These are phyloP conservation scores for Chlorophyllum brunneum DNA, from an alignment of 768 basidiomycete genomes.

Conservation along the genomic window DNA sequence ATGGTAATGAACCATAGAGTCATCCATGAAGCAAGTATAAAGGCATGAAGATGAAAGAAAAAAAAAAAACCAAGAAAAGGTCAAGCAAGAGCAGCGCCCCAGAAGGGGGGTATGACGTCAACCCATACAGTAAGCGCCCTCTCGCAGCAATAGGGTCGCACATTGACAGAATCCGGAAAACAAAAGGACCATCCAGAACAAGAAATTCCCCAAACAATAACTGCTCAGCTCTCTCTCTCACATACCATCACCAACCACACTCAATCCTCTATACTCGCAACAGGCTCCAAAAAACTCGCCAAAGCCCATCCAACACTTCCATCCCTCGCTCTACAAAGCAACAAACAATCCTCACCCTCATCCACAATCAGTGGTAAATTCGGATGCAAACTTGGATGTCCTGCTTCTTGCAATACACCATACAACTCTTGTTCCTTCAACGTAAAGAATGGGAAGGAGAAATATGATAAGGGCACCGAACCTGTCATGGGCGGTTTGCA, in stretches of 20 bases:
- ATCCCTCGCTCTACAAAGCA: constrained; percentile 57
- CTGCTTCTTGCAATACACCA: constrained; percentile 70
- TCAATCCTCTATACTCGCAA: background rate
- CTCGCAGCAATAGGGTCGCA: no score
- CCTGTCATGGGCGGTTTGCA: constrained; percentile 62
- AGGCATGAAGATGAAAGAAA: no score
- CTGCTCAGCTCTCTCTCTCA: background rate
- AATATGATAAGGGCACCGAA: constrained; percentile 40
- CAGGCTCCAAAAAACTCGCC: constrained; percentile 74
- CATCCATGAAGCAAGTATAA: no score
- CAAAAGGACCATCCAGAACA: no score
- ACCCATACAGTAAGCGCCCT: no score
- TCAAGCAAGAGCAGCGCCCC: no score
- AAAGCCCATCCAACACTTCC: constrained; percentile 74
- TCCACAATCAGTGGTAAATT: constrained; percentile 77
- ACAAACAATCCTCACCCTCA: constrained; percentile 71
- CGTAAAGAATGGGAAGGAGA: constrained; percentile 73
- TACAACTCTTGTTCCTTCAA: constrained; percentile 60
- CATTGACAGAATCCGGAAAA: no score
- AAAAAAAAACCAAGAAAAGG: no score
- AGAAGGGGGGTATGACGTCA: no score
- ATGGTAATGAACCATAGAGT: no score
- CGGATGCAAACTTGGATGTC: constrained; percentile 71
- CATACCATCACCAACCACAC: constrained; percentile 26
- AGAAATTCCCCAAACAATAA: no score